Evolutionary conservation across 2,329 filamentous ascomycete species (phyloP).

Genomic region (Thelonectria olida): DNA sequence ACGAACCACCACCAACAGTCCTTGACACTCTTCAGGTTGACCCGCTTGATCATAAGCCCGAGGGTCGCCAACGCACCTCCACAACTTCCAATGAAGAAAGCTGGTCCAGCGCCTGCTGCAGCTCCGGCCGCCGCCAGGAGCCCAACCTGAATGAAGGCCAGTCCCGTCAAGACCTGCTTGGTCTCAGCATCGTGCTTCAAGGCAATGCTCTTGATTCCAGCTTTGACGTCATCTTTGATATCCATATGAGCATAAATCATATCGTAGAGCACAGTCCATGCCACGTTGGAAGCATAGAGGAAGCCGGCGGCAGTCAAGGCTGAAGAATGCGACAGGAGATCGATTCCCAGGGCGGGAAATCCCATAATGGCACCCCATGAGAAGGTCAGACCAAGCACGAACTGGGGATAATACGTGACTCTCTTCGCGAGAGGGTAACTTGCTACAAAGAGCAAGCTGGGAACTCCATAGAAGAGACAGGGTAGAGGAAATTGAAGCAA

Average conservation of each 20-base stretch:
- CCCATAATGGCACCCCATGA: constrained; percentile 92
- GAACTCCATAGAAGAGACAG: constrained; percentile 81
- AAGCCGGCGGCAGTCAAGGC: constrained; percentile 73
- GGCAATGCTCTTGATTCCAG: constrained; percentile 89
- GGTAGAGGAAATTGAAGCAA: constrained; percentile 78
- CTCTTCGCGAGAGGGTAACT: constrained; percentile 86
- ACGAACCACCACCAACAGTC: constrained; percentile 83
- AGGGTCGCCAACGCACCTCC: constrained; percentile 70
- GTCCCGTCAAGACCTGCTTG: constrained; percentile 76
- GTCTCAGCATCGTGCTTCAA: constrained; percentile 81
- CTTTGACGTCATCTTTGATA: constrained; percentile 84
- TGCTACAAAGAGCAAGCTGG: constrained; percentile 77
- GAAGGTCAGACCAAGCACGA: constrained; percentile 84
- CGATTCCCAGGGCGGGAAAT: constrained; percentile 83
- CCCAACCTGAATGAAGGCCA: constrained; percentile 75
- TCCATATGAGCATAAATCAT: constrained; percentile 97
- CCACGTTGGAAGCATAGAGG: constrained; percentile 80
- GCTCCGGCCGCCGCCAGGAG: constrained; percentile 76
- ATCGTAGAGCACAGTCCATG: constrained; percentile 90
- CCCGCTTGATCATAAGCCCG: constrained; percentile 72
- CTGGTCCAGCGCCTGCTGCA: constrained; percentile 73
- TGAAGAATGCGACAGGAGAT: constrained; percentile 70
- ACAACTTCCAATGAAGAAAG: constrained; percentile 73
- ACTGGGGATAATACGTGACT: constrained; percentile 87
- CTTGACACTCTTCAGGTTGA: constrained; percentile 71